These are phyloP conservation scores for Emericellopsis cladophorae DNA, from an alignment of 2,329 filamentous ascomycete species.

Conservation along the genomic window DNA sequence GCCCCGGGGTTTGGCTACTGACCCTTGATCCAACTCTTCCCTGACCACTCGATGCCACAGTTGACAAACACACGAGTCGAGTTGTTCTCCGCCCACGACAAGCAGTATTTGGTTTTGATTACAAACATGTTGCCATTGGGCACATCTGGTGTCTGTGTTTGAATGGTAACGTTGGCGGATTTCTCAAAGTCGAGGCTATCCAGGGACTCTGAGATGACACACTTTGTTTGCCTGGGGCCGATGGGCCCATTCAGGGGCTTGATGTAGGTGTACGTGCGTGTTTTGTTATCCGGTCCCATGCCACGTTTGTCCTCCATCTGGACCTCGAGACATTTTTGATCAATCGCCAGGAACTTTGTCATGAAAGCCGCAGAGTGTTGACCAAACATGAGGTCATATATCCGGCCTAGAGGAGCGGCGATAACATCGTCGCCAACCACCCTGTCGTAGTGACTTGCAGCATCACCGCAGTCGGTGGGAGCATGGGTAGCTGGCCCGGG, in stretches of 20 bases:
- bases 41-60: slow-evolving; percentile 88
- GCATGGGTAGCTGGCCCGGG: slow-evolving; percentile 74
- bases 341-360: slow-evolving; percentile 70
- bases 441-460: slow-evolving; percentile 70
- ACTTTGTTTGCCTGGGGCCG: slow-evolving; percentile 89
- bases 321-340: slow-evolving; percentile 84
- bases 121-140: slow-evolving; percentile 86
- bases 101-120: slow-evolving; percentile 87
- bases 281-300: slow-evolving; percentile 60
- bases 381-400: slow-evolving; percentile 83
- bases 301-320: slow-evolving; percentile 78
- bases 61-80: slow-evolving; percentile 76
- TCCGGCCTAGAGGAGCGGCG: slow-evolving; percentile 77
- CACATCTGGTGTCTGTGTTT: slow-evolving; percentile 86
- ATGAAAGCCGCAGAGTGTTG: slow-evolving; percentile 69
- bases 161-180: slow-evolving; percentile 67
- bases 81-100: slow-evolving; percentile 85
- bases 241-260: slow-evolving; percentile 78
- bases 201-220: slow-evolving; percentile 74
- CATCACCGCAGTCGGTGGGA: slow-evolving; percentile 76
- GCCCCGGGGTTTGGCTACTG: slow-evolving; percentile 13
- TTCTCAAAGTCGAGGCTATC: slow-evolving; percentile 81
- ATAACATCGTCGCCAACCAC: slow-evolving; percentile 76
- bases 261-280: slow-evolving; percentile 72
- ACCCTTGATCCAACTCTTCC: slow-evolving; percentile 98